Evolutionary conservation across 352 stramenopile genomes (phyloP).

Genomic region (Phytophthora uliginosa): DNA sequence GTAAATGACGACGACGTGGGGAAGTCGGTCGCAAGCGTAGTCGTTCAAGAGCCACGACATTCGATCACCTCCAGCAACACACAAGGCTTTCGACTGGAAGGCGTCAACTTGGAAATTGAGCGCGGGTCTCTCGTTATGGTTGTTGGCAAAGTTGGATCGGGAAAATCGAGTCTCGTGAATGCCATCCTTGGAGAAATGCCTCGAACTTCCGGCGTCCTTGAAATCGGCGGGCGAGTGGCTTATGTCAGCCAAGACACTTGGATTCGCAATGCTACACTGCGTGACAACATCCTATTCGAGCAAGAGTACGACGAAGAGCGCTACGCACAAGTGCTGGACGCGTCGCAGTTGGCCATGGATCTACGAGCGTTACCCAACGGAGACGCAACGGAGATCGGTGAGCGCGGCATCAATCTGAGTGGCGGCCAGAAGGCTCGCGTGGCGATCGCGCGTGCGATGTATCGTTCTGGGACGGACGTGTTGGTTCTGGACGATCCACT

Average conservation of each 20-base stretch:
- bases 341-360: neutral
- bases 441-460: conserved; percentile 91
- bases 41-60: no score
- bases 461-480: conserved; percentile 87
- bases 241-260: conserved; percentile 1
- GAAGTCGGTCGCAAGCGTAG: no score
- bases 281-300: conserved; percentile 1
- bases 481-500: conserved; percentile 96
- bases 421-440: conserved; percentile 79
- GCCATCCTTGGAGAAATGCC: conserved; percentile 36
- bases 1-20: no score
- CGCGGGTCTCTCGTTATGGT: conserved; percentile 60
- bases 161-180: conserved; percentile 57
- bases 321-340: neutral
- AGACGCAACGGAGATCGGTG: conserved; percentile 64
- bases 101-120: conserved; percentile 67
- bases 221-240: neutral
- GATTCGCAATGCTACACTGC: neutral
- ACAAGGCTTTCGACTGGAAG: conserved; percentile 31
- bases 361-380: conserved; percentile 46
- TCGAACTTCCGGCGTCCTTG: neutral
- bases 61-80: neutral
- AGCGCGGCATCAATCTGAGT: conserved; percentile 67
- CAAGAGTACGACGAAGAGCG: neutral
- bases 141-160: conserved; percentile 1